Conservation (phyloP, 345 rosid species). For the Populus deltoides region DNA sequence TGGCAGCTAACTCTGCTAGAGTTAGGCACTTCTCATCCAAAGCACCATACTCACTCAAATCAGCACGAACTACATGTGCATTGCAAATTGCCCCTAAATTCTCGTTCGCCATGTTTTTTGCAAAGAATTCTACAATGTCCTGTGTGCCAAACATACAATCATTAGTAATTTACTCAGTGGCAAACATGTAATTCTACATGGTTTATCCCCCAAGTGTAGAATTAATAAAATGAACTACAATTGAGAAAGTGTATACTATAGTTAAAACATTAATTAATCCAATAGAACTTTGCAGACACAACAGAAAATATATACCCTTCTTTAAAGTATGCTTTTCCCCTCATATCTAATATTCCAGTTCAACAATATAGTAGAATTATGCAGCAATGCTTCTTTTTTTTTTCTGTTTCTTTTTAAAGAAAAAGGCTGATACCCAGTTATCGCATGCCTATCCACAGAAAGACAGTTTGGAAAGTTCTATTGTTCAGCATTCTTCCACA, state of each 20-base stretch:
- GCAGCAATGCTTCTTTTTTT: too few species aligned
- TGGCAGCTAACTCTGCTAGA: conserved; percentile 83
- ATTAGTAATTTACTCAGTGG: not conserved
- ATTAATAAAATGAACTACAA: not conserved
- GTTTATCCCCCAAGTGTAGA: not conserved
- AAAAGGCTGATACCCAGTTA: not conserved
- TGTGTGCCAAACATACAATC: conserved; percentile 24
- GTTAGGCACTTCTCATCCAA: conserved; percentile 58
- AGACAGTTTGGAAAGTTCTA: not conserved
- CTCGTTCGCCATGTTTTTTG: conserved; percentile 64
- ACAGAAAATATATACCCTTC: not conserved
- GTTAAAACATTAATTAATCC: not conserved
- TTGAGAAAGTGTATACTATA: not conserved
- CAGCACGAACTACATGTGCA: conserved; percentile 87
- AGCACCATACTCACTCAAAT: conserved; percentile 66
- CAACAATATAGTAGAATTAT: not conserved
- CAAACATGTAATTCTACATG: conserved; percentile 1
- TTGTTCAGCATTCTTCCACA: not conserved
- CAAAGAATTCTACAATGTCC: conserved; percentile 82
- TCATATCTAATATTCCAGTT: not conserved
- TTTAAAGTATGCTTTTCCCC: not conserved
- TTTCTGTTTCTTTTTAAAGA: too few species aligned
- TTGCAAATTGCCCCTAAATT: conserved; percentile 71
- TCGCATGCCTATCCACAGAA: not conserved
- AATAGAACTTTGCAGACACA: not conserved